Evolutionary conservation across 1,284 basidiomycete species (phyloP), one percentile per base, ranked within the genome.

Genomic region (Grifola frondosa): DNA sequence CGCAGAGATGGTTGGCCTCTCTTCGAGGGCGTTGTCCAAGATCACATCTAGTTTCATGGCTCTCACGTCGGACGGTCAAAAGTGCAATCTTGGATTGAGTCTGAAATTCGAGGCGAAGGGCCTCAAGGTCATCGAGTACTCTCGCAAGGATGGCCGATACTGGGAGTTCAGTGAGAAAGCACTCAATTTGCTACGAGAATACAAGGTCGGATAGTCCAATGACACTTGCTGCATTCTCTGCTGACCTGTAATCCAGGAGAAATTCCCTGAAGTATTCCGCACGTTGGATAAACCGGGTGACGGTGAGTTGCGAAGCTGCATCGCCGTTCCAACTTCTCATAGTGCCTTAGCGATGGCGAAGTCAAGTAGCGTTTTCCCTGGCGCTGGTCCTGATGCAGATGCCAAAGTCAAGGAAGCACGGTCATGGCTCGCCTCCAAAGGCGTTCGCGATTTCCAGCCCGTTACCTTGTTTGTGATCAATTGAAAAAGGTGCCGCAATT

Each of bases 161-260:
- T 99, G 97, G 97, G 96, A 99, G 65, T 99, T 88, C 62, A 97
- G 91, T 53, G 81, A 93, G 52, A 88, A 87, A 61, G 85, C 95
- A 0, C 70, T 95, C 26, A 75, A 86, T 29, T 75, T 98, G 6
- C 80, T 99, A 42, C 73, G 70, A 35, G 85, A 92, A 46, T 98
- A 98, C 69, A 88, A 88, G 75, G 81, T 80, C 36, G 30, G 66
- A 53, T 28, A 30, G 31, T 31, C 2, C 16, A 20, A 32, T 43
- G 30, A 44, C 28, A 46, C 31, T 33, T 9, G 29, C 24, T 32
- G 13, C 33, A 3, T 12, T 16, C 28, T 31, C 30, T 28, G 41
- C 31, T 30, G 23, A 17, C 20, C 26, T 3, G 12, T 21, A 10
- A 36, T 48, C 9, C 53, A 88, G 84, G 67, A 67, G 10, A 77